Evolutionary conservation across 257 asterid genomes (phyloP), one percentile per base, ranked within the genome.

Genomic region (Solanum etuberosum): DNA sequence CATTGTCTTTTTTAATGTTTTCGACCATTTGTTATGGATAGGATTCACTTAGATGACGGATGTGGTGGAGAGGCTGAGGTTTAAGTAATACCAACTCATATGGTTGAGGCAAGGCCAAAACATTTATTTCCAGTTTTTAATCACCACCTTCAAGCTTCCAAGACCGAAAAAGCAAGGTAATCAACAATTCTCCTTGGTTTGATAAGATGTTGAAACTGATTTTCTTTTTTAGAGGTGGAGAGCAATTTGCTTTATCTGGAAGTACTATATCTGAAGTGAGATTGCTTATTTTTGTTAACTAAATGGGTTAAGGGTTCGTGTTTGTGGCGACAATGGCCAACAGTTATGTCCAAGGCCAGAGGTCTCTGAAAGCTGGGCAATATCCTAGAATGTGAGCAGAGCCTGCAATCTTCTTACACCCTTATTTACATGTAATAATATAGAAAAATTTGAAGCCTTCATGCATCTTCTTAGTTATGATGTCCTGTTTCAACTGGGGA

Each of bases 51-150:
- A 23, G 92, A 85, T 54, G 91, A 82, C 87, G 86, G 71, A 71
- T 78, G 82, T 81, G 91, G 87, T 86, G 98, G 98, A 83, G 99
- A 96, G 92, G 83, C 91, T 81, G 98, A 94, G 92, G 89, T 95
- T 35, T 98, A 96, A 92, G 91, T 89, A 86, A 86, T 94, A 51
- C 91, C 96, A 18, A 88, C 86, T 80, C 93, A 90, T 54, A 87
- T 59, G 89, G 91, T 96, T 38, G 98, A 91, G 92, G 91, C 93
- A n/a, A 91, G 96, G 91, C 91, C 96, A n/a, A 95, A 91, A 88
- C 94, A 89, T 90, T 88, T 93, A 86, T 92, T 95, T 90, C 98
- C 98, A 4, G 93, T 92, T 91, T 93, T 88, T 85, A 93, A 95
- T 91, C 90, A 89, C 88, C 90, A 89, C 88, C 93, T 90, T 86